Evolutionary conservation across 495 filamentous ascomycete genomes (phyloP).

Genomic region (Aspergillus steynii): DNA sequence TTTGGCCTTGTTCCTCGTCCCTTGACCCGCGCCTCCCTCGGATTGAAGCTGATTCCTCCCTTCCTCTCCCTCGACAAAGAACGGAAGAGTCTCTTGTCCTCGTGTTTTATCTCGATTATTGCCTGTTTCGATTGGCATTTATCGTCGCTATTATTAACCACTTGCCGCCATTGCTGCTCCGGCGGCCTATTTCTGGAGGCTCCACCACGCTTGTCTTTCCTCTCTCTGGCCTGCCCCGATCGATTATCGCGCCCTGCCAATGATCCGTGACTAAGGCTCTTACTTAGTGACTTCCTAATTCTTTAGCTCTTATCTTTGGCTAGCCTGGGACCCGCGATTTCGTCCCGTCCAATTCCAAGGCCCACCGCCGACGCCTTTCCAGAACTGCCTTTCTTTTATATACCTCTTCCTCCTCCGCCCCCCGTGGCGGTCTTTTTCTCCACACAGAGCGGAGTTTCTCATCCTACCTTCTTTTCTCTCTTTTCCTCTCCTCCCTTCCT

Average conservation of each 20-base stretch:
- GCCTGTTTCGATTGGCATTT: neutral
- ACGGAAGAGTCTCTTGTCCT: neutral
- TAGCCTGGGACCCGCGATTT: constrained; percentile 14
- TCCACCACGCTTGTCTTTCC: constrained; percentile 8
- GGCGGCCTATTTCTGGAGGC: constrained; percentile 9
- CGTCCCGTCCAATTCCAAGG: constrained; percentile 23
- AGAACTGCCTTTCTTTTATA: constrained; percentile 27
- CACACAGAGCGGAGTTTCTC: constrained; percentile 21
- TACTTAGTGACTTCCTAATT: neutral
- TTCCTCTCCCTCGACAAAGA: constrained; percentile 5
- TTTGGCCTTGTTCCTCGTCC: constrained; percentile 4
- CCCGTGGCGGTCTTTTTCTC: constrained; percentile 34
- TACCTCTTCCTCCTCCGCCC: constrained; percentile 17
- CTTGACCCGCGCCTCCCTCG: constrained; percentile 19
- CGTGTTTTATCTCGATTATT: neutral
- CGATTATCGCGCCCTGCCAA: constrained; percentile 13
- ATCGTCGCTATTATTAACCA: neutral
- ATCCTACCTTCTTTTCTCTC: constrained; percentile 1
- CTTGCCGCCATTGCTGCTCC: neutral
- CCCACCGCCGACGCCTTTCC: constrained; percentile 26
- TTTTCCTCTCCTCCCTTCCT: constrained; percentile 10
- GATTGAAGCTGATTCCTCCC: constrained; percentile 4
- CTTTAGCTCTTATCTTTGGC: constrained; percentile 11
- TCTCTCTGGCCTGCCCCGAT: constrained; percentile 16
- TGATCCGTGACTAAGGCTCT: neutral